Evolutionary conservation across 2,329 filamentous ascomycete species (phyloP).

Genomic region (Pseudogymnoascus sp.): DNA sequence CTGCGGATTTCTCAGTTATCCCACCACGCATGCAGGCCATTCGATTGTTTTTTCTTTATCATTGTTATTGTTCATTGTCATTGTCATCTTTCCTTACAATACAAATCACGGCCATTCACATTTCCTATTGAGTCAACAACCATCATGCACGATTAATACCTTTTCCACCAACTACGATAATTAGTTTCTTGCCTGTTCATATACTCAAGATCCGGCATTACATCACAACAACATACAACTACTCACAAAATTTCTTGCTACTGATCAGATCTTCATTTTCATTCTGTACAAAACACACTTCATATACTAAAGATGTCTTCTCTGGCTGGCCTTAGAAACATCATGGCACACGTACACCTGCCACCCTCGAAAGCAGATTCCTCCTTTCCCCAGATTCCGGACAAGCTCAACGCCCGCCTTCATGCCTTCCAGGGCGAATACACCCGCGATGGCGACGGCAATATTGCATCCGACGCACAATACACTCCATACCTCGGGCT

Average conservation of each 20-base stretch:
- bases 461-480: conserved; percentile 53
- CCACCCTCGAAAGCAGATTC: conserved; percentile 24
- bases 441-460: conserved; percentile 3
- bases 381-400: conserved; percentile 31
- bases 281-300: conserved; percentile 2
- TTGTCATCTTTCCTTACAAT: not conserved
- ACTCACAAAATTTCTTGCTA: conserved; percentile 9
- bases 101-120: conserved; percentile 1
- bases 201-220: not conserved
- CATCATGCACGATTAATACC: not conserved
- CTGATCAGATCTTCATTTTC: conserved; percentile 9
- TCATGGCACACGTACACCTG: conserved; percentile 27
- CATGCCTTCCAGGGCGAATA: conserved; percentile 26
- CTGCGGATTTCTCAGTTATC: not conserved
- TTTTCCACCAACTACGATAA: not conserved
- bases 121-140: not conserved
- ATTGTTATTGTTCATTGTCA: conserved; percentile 6
- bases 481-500: conserved; percentile 89
- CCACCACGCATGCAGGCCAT: not conserved
- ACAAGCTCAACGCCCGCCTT: conserved; percentile 23
- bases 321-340: conserved; percentile 25
- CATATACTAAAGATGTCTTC: conserved; percentile 26
- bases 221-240: conserved; percentile 11
- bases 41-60: conserved; percentile 3
- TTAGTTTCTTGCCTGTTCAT: not conserved